Base-by-base conservation (phyloP, 768 basidiomycete genomes). In the Xanthoconium stramineum region DNA sequence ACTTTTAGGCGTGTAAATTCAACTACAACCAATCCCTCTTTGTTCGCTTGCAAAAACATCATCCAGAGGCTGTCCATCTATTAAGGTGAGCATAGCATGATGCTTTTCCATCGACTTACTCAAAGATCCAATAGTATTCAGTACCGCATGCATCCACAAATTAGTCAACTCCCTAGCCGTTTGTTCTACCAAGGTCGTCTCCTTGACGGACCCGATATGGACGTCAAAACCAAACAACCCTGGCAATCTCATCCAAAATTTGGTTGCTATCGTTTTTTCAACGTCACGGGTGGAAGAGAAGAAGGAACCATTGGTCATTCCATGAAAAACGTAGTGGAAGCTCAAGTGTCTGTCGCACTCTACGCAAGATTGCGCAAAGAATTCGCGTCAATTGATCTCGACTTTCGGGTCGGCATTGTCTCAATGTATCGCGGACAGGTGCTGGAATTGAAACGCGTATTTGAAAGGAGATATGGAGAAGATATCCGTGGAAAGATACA, bases 111-210 rank as follows among this genome's bases (percentile, higher is more conserved):
- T 24, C 13, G 56, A 40, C 12, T 6, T 14, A 10, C 48, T 24
- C 32, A 58, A 50, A 30, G 47, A 24, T 43, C 24, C 57, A 36
- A 56, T 56, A 98, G 96, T 63, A 98, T 99, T 40, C 97, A 99
- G 74, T 99, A 99, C 69, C 95, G 97, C 61, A 99, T 99, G 97
- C 95, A 99, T 68, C 96, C 96, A 2, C 86, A 91, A 50, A 98
- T 98, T 67, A 96, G 94, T 59, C 77, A 77, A 49, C 80, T 99
- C 17, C 97, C 97, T 0, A 97, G 94, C 56, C 79, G 78, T 45
- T 72, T 94, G 2, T 99, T 99, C 74, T 99, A 99, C 68, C 75
- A 85, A 51, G 84, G 85, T 8, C 78, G 81, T 36, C 76, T 99
- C 11, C 74, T 81, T 43, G 93, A 99, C 69, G 97, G 97, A 1